A percentile compares a stretch with the other conserved stretches of the same genome.
phyloP scores from a whole-genome alignment of 164 flowering plant species.

The Nymphaea thermarum region DNA sequence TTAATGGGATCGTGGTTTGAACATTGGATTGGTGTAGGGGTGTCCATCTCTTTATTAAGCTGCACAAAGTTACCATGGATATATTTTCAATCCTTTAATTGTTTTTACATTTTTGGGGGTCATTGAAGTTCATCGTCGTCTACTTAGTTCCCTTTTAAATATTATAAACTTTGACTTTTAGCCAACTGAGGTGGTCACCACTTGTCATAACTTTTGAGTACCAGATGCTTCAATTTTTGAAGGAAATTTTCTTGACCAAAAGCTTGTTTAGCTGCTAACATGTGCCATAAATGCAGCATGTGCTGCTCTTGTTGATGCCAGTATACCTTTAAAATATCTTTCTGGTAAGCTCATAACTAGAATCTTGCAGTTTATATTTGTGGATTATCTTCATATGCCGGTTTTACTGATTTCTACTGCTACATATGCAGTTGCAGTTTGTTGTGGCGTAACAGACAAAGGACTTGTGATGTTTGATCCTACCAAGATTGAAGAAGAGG shows the following conservation, averaged over 20 bases:
- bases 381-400: neutral
- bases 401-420: neutral
- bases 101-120: no score
- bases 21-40: no score
- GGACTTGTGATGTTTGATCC: conserved; percentile 69
- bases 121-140: no score
- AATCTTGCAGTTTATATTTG: neutral
- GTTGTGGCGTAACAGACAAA: conserved; percentile 53
- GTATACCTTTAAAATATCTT: conserved; percentile 80
- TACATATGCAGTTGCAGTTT: conserved; percentile 55
- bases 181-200: no score
- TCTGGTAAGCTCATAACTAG: conserved; percentile 45
- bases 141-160: no score
- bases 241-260: conserved; percentile 24
- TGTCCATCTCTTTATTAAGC: no score
- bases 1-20: no score
- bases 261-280: conserved; percentile 62
- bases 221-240: neutral
- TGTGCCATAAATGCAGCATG: conserved; percentile 92
- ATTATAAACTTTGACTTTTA: no score
- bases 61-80: no score
- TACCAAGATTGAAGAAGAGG: conserved; percentile 87
- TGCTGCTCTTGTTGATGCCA: conserved; percentile 95
- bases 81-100: no score
- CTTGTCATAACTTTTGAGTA: no score